Conservation (phyloP, 768 basidiomycete species). For the Suillus spraguei region DNA sequence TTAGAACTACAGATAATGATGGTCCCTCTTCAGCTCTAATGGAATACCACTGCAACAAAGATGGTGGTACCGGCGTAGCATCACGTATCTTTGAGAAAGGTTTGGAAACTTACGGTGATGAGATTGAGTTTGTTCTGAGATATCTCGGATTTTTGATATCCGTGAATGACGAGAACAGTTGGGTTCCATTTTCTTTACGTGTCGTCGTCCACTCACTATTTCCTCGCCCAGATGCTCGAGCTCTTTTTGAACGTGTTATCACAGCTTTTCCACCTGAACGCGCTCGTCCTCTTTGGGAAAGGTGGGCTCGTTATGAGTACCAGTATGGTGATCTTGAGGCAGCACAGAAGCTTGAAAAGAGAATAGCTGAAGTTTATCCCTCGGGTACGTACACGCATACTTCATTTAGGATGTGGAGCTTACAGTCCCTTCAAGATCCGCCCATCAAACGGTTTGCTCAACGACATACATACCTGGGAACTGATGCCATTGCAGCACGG, state of each 20-base stretch:
- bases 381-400: constrained; percentile 53
- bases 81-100: constrained; percentile 95
- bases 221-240: constrained; percentile 77
- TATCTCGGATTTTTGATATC: constrained; percentile 94
- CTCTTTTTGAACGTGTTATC: constrained; percentile 91
- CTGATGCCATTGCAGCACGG: constrained; percentile 85
- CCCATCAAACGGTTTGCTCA: constrained; percentile 91
- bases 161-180: constrained; percentile 95
- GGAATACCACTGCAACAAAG: constrained; percentile 91
- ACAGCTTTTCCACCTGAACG: constrained; percentile 74
- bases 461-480: constrained; percentile 68
- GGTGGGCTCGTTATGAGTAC: constrained; percentile 95
- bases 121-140: constrained; percentile 82
- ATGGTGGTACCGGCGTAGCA: constrained; percentile 70
- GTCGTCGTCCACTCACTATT: constrained; percentile 11
- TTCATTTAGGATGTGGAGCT: constrained; percentile 1
- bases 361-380: constrained; percentile 87
- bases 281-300: constrained; percentile 89
- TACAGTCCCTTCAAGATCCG: constrained; percentile 56
- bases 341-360: constrained; percentile 84
- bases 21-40: constrained; percentile 67
- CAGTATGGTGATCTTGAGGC: constrained; percentile 92
- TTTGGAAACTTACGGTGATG: constrained; percentile 78
- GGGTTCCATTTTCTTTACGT: constrained; percentile 31
- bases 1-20: constrained; percentile 11